Percentiles rank a stretch among this genome's conserved stretches.
These are phyloP conservation scores for Sporothrix curviconia DNA, from an alignment of 2,329 filamentous ascomycete genomes.

Conservation along the genomic window DNA sequence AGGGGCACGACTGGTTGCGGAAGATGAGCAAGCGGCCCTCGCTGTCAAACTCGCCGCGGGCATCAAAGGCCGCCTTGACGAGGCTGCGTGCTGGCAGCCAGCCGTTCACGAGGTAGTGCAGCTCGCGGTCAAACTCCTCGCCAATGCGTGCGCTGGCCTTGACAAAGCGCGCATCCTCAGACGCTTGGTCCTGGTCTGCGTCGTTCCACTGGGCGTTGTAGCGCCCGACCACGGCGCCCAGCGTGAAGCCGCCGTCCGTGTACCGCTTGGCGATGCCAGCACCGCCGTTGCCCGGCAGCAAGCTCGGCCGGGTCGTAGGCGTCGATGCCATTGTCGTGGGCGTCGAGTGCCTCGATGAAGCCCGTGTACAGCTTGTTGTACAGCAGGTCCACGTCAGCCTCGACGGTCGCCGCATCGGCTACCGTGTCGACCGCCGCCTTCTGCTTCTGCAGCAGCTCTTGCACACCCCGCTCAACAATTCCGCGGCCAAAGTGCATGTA, in stretches of 20 bases:
- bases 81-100: constrained; percentile 76
- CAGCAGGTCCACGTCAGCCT: constrained; percentile 64
- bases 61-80: constrained; percentile 68
- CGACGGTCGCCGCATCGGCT: constrained; percentile 35
- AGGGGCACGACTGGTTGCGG: constrained; percentile 70
- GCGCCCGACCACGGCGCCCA: constrained; percentile 75
- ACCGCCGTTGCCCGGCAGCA: constrained; percentile 33
- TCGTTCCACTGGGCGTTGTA: constrained; percentile 81
- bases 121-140: constrained; percentile 75
- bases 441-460: constrained; percentile 24
- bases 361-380: constrained; percentile 86
- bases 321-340: constrained; percentile 92
- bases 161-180: constrained; percentile 75
- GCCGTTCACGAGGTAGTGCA: constrained; percentile 65
- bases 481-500: constrained; percentile 90
- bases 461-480: constrained; percentile 66
- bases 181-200: constrained; percentile 54
- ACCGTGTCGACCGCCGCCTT: too few species aligned
- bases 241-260: constrained; percentile 71
- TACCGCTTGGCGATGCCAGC: constrained; percentile 78
- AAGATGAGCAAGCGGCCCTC: constrained; percentile 77
- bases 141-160: constrained; percentile 77
- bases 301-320: constrained; percentile 68
- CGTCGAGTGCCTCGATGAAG: constrained; percentile 93
- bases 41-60: constrained; percentile 49